Base-by-base conservation (phyloP, 2,329 filamentous ascomycete genomes). In the Sarocladiaceae sp. region DNA sequence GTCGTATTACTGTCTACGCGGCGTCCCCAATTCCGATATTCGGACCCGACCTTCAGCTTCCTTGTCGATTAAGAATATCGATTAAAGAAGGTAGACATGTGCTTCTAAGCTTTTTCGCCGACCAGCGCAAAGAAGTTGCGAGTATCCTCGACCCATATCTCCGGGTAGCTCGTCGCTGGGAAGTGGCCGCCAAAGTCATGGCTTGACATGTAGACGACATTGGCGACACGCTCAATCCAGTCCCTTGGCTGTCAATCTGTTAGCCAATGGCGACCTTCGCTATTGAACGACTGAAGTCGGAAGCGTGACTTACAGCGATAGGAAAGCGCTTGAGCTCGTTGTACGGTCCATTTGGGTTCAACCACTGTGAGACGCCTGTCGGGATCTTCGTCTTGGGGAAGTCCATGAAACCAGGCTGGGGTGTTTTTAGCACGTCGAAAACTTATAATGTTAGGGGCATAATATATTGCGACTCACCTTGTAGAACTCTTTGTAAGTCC, bases 181-280 rank as follows among this genome's bases (percentile, higher is more conserved):
- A 54, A 54, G 28, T 54, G 53, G 37, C 53, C 53, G 12, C 53
- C 53, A 10, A 15, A 23, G 3, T 29, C 49, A 18, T 54, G 53
- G n/a, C 18, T 23, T 13, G 51, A 25, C 51, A 46, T 29, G 25
- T 15, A 46, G 6, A 29, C 40, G 11, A 46, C 22, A 18, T 46
- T 46, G 20, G 40, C 40, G 3, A 46, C 37, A 40, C 37, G 37
- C 23, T 40, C 37, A 20, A 40, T 40, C 37, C 37, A 40, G 18
- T n/a, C 23, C 37, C 37, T 17, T 8, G 37, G 37, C 37, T 40
- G 20, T 10, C 17, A 10, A 11, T 6, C 11, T 17, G 35, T 10
- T 10, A 11, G 35, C 10, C 6, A 37, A 10, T n/a, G n/a, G n/a
- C n/a, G n/a, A n/a, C n/a, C n/a, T n/a, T n/a, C n/a, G n/a, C n/a